Conservation (phyloP, 2,329 filamentous ascomycete species). For the Diaporthe ilicicola region DNA sequence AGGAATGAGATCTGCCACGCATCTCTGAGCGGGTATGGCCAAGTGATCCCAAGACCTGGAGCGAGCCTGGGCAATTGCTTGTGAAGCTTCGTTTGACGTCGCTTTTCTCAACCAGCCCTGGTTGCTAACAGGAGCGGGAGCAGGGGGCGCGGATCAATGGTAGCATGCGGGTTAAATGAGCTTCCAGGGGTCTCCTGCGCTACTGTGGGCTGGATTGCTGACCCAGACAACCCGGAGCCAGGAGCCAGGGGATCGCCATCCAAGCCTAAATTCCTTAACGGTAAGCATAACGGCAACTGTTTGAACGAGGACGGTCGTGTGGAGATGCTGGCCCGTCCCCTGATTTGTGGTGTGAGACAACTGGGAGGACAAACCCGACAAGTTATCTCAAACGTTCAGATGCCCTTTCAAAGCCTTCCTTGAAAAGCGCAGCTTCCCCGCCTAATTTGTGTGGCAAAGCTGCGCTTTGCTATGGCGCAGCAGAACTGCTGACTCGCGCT, state of each 20-base stretch:
- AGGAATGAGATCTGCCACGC: constrained; percentile 7
- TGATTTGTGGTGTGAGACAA: background rate
- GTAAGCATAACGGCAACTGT: constrained; percentile 24
- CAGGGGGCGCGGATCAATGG: background rate
- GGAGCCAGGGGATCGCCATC: background rate
- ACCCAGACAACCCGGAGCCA: constrained; percentile 6
- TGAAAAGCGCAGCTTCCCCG: no score
- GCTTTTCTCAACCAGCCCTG: background rate
- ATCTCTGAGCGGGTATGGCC: background rate
- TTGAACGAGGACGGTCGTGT: background rate
- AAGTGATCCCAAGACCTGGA: constrained; percentile 21
- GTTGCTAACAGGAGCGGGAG: background rate
- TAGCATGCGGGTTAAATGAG: constrained; percentile 16
- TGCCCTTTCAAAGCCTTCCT: no score
- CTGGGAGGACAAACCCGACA: background rate
- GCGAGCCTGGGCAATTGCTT: constrained; percentile 24
- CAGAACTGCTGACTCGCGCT: no score
- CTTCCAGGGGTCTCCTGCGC: background rate
- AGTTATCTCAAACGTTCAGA: no score
- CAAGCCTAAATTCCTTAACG: constrained; percentile 24
- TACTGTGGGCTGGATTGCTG: constrained; percentile 19
- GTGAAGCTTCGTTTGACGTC: constrained; percentile 24
- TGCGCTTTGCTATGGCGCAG: no score
- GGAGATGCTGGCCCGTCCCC: background rate
- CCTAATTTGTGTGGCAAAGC: no score